Evolutionary conservation across 768 basidiomycete genomes (phyloP).

Genomic region (Asterophora parasitica): DNA sequence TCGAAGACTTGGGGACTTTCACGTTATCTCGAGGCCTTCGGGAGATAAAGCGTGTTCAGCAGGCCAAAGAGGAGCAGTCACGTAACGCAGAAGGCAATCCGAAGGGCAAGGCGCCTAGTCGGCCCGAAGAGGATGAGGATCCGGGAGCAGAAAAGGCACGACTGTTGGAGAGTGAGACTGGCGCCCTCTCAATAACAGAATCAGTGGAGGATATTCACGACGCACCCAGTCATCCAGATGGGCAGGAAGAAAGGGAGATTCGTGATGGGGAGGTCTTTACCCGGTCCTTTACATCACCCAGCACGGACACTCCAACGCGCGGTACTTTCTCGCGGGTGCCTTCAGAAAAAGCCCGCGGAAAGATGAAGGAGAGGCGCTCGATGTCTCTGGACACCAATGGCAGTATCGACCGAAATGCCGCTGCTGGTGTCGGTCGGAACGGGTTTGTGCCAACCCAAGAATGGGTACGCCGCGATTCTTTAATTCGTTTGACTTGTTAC

Average conservation of each 20-base stretch:
- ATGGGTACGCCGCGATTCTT: slow-evolving; percentile 66
- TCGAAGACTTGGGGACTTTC: slow-evolving; percentile 90
- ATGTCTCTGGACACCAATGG: slow-evolving; percentile 45
- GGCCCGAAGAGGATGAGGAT: slow-evolving; percentile 29
- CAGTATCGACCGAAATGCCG: slow-evolving; percentile 61
- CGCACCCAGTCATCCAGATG: slow-evolving; percentile 13
- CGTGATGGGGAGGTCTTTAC: slow-evolving; percentile 30
- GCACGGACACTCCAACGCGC: slow-evolving; percentile 30
- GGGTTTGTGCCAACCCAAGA: slow-evolving; percentile 95
- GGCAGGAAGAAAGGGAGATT: slow-evolving; percentile 15
- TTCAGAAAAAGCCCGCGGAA: slow-evolving; percentile 91
- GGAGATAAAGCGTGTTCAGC: slow-evolving; percentile 73
- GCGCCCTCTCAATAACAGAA: slow-evolving; percentile 17
- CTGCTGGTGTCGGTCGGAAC: slow-evolving; percentile 73
- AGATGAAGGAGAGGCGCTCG: slow-evolving; percentile 75
- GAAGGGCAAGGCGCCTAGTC: slow-evolving; percentile 36
- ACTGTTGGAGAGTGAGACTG: slow-evolving; percentile 52
- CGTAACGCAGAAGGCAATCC: slow-evolving; percentile 30
- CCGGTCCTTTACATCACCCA: slow-evolving; percentile 40
- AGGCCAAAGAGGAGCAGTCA: slow-evolving; percentile 65
- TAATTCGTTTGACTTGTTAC: neutral
- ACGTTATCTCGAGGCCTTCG: slow-evolving; percentile 81
- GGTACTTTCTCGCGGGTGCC: slow-evolving; percentile 27
- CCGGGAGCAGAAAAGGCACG: slow-evolving; percentile 64
- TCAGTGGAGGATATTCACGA: slow-evolving; percentile 13